Conservation (phyloP, 768 basidiomycete genomes). For the Kwoniella pini region DNA sequence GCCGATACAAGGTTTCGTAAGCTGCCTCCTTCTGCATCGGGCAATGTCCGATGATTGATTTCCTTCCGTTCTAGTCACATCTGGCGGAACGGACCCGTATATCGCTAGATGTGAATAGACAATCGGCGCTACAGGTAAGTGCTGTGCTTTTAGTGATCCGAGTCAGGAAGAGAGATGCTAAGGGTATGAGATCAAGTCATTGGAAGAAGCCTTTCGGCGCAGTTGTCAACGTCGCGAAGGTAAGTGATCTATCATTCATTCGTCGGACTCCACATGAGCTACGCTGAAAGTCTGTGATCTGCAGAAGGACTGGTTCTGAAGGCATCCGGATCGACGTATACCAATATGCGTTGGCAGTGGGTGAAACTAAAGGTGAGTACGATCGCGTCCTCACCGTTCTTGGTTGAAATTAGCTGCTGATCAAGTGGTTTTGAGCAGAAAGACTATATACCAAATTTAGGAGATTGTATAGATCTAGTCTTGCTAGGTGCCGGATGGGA, state of each 20-base stretch:
- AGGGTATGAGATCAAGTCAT: constrained; percentile 3
- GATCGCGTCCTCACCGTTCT: background rate
- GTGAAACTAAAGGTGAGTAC: constrained; percentile 64
- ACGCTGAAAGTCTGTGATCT: background rate
- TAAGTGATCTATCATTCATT: constrained; percentile 14
- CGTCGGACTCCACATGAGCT: background rate
- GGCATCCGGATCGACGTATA: constrained; percentile 68
- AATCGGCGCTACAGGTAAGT: constrained; percentile 22
- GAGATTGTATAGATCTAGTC: constrained; percentile 77
- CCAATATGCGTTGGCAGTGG: constrained; percentile 69
- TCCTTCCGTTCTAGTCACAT: constrained; percentile 18
- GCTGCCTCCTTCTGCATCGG: constrained; percentile 12
- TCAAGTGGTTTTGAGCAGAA: constrained; percentile 55
- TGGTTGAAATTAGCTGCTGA: background rate
- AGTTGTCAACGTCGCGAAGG: constrained; percentile 25
- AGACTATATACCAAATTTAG: constrained; percentile 83
- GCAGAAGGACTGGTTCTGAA: constrained; percentile 70
- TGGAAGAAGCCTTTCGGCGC: constrained; percentile 12
- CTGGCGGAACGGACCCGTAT: constrained; percentile 65
- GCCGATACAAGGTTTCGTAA: constrained; percentile 62
- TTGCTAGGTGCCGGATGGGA: constrained; percentile 79
- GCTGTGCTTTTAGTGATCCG: background rate
- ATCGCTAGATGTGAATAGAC: constrained; percentile 51
- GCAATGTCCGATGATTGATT: background rate
- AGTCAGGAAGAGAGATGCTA: background rate